Conservation (phyloP, 768 basidiomycete genomes). For the Mycena maculata region DNA sequence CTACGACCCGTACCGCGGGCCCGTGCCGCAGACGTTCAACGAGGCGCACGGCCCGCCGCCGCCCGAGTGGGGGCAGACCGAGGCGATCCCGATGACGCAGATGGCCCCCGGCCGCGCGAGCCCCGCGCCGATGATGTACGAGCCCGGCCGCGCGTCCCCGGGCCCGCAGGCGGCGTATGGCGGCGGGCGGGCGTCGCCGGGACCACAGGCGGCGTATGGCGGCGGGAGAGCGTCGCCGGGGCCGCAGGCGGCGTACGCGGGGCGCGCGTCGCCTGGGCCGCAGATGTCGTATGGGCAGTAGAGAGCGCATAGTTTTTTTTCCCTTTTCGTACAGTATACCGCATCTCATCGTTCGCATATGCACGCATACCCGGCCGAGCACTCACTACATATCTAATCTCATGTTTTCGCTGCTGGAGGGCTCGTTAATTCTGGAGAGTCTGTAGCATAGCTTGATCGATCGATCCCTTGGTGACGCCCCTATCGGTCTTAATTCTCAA, state of each 20-base stretch:
- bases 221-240: conserved; percentile 52
- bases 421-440: too few relatives aligned
- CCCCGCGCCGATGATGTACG: conserved; percentile 39
- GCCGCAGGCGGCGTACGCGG: conserved; percentile 57
- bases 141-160: conserved; percentile 54
- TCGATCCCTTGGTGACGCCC: too few relatives aligned
- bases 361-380: too few relatives aligned
- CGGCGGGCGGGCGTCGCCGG: conserved; percentile 43
- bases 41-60: conserved; percentile 47
- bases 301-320: too few relatives aligned
- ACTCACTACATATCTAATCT: too few relatives aligned
- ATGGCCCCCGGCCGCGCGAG: conserved; percentile 53
- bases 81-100: conserved; percentile 83
- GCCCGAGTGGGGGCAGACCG: conserved; percentile 55
- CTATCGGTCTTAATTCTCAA: too few relatives aligned
- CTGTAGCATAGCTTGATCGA: too few relatives aligned
- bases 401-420: too few relatives aligned
- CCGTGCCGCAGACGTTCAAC: conserved; percentile 74
- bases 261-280: neutral
- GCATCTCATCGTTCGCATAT: too few relatives aligned
- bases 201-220: conserved; percentile 57
- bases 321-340: too few relatives aligned
- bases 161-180: conserved; percentile 60
- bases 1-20: conserved; percentile 86
- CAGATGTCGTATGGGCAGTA: too few relatives aligned